phyloP scores from a whole-genome alignment of 805 yeast species.

The Saccharomycopsis oosterbeekiorum region DNA sequence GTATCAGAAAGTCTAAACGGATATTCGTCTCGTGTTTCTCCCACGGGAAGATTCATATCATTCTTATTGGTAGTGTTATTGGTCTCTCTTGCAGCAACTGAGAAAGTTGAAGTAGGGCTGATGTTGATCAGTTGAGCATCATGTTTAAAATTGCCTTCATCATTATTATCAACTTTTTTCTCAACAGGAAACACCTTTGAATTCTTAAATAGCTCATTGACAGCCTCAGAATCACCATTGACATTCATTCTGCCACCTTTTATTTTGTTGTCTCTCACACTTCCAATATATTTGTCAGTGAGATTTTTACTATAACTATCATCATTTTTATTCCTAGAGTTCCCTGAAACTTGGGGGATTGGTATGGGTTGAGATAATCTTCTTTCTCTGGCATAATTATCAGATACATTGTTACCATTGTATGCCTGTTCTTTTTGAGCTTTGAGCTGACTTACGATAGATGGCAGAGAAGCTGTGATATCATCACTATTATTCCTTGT shows the following conservation, averaged over 20 bases:
- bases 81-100: background rate
- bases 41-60: background rate
- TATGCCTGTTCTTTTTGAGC: background rate
- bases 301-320: background rate
- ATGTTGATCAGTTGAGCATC: background rate
- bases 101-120: background rate
- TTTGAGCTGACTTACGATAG: background rate
- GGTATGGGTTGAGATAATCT: background rate
- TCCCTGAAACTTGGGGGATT: background rate
- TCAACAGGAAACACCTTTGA: background rate
- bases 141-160: background rate
- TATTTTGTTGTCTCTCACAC: background rate
- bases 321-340: background rate
- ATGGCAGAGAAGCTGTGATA: background rate
- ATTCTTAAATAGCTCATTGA: background rate
- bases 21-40: background rate
- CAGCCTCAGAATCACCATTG: background rate
- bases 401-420: background rate
- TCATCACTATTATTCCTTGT: background rate
- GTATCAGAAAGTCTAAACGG: background rate
- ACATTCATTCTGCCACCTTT: background rate
- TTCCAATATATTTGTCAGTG: background rate
- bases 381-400: background rate
- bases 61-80: background rate
- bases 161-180: background rate